Conservation (phyloP, 164 flowering plant genomes). For the Houttuynia cordata region DNA sequence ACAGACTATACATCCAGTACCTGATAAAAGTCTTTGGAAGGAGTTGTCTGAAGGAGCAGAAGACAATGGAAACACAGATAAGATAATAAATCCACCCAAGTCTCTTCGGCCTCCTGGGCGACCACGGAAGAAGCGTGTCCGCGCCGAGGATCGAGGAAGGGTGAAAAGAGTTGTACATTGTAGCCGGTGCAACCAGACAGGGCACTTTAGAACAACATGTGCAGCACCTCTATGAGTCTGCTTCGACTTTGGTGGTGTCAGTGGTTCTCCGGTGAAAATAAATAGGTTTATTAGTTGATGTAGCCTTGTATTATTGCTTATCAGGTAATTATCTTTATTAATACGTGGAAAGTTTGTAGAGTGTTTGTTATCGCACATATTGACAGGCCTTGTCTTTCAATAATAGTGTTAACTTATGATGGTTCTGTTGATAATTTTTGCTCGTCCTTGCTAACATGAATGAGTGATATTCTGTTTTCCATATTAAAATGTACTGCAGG, state of each 20-base stretch:
- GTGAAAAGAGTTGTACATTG: slow-evolving; percentile 42
- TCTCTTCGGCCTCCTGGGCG: slow-evolving; percentile 36
- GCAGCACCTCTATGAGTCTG: slow-evolving; percentile 12
- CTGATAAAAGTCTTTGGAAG: slow-evolving; percentile 37
- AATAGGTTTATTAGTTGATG: not conserved
- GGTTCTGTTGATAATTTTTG: not conserved
- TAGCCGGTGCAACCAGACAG: slow-evolving; percentile 46
- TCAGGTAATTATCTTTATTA: not conserved
- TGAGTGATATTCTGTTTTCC: too few species aligned
- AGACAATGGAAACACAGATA: slow-evolving; percentile 15
- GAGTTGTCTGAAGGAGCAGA: slow-evolving; percentile 26
- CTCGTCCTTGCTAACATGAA: too few species aligned
- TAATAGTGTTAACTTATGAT: not conserved
- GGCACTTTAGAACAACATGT: slow-evolving; percentile 48
- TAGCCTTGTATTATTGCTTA: not conserved
- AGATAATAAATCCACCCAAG: slow-evolving; percentile 32
- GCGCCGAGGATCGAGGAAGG: slow-evolving; percentile 38
- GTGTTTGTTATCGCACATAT: not conserved
- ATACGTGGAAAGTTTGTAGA: not conserved
- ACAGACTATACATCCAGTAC: slow-evolving; percentile 42
- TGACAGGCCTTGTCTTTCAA: not conserved
- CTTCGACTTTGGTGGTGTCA: not conserved
- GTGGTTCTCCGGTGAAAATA: not conserved
- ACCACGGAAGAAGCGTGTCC: slow-evolving; percentile 35
- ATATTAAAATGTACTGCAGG: too few species aligned